phyloP scores from a whole-genome alignment of 1,284 basidiomycete species.

The Melampsora larici-populina region DNA sequence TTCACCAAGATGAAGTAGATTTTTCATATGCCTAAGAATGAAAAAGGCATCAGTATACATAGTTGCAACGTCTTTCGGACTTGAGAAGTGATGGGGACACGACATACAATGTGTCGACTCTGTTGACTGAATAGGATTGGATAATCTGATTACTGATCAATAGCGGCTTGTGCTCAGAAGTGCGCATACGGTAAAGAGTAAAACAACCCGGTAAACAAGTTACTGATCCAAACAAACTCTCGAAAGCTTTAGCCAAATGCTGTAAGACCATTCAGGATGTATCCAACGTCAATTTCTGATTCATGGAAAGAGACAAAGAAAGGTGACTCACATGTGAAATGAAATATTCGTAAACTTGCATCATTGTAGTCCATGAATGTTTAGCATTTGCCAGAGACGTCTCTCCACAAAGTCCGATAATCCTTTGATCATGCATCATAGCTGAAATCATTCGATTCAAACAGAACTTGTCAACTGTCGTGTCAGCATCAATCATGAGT shows the following conservation, averaged over 20 bases:
- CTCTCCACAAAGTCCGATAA: constrained; percentile 89
- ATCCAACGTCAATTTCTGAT: constrained; percentile 5
- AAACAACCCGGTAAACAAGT: constrained; percentile 96
- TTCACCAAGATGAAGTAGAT: constrained; percentile 91
- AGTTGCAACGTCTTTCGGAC: background rate
- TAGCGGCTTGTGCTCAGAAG: constrained; percentile 64
- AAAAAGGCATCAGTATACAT: background rate
- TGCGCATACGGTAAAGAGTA: constrained; percentile 86
- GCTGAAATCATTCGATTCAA: constrained; percentile 86
- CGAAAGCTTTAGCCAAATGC: constrained; percentile 96
- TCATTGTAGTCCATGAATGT: constrained; percentile 94
- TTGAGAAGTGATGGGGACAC: background rate
- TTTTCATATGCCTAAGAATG: constrained; percentile 56
- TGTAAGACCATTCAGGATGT: constrained; percentile 62
- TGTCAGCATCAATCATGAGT: constrained; percentile 97
- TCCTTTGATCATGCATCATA: constrained; percentile 79
- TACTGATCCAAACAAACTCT: constrained; percentile 91
- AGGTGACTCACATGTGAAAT: constrained; percentile 48
- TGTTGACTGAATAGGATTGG: constrained; percentile 89
- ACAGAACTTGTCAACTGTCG: constrained; percentile 78
- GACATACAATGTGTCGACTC: constrained; percentile 95
- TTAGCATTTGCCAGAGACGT: constrained; percentile 84
- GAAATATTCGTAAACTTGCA: constrained; percentile 66
- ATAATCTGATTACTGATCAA: constrained; percentile 75
- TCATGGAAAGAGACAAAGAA: constrained; percentile 4